Base-by-base conservation (phyloP, 257 asterid species). In the Nemophila menziesii region DNA sequence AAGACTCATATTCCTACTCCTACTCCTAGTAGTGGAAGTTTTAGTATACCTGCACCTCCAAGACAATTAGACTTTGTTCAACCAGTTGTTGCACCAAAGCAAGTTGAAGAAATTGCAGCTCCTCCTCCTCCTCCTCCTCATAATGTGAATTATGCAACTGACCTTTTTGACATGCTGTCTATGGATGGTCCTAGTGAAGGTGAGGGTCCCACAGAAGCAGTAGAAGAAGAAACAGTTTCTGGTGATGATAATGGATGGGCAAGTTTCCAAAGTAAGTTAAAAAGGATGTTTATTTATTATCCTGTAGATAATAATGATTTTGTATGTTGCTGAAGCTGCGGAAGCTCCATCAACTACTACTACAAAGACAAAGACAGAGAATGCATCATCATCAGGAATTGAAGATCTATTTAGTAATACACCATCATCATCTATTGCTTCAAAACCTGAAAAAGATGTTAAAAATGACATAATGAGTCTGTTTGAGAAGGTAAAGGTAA, bases 401-500 rank as follows among this genome's bases (percentile, higher is more conserved):
- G 98, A 84, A 70, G 95, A 78, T 59, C 65, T 84, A 37, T 89
- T 89, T 57, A 71, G 64, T 43, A 85, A 76, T 72, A 47, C 79
- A 50, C 79, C 81, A 49, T 62, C 94, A 60, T 75, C 66, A 63
- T 40, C 65, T 36, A 16, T 43, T 17, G 26, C 70, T 17, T 67
- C 46, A 52, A 76, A 56, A 69, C 92, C 85, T 60, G 77, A 70
- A 55, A 89, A 76, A 52, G 92, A 80, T 72, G 81, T 65, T 49
- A 89, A 84, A 67, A 80, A 58, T 20, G 98, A 89, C 58, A 89
- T 89, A 41, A 76, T 89, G 98, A 80, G 94, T 65, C 95, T 89
- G 22, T 89, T 89, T 58, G 98, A 89, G 63, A 80, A 89, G 98
- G 98, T 89, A 70, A 18, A 64, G 29, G 41, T 39, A 48, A 22